These are phyloP conservation scores for Talaromyces borbonicus DNA, from an alignment of 495 filamentous ascomycete genomes.

Conservation along the genomic window DNA sequence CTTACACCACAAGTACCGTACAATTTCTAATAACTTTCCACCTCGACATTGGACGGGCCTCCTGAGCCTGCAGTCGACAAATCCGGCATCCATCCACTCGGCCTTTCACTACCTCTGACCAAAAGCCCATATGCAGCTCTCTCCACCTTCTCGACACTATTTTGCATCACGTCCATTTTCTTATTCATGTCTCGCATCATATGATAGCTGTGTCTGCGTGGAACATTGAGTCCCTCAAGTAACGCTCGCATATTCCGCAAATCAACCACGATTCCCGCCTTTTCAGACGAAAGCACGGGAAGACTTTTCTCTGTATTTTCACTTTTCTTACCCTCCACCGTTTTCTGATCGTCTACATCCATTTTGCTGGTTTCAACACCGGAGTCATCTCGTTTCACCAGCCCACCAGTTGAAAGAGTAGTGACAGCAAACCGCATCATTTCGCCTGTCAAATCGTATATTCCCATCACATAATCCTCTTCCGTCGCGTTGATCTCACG, in stretches of 20 bases:
- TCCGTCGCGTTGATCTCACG: conserved; percentile 52
- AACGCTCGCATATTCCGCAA: conserved; percentile 60
- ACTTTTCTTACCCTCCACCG: conserved; percentile 22
- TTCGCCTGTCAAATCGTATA: conserved; percentile 90
- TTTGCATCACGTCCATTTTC: conserved; percentile 81
- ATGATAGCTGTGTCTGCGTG: conserved; percentile 16
- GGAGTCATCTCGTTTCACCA: conserved; percentile 5
- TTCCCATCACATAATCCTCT: conserved; percentile 81
- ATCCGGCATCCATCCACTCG: conserved; percentile 89
- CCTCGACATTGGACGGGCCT: conserved; percentile 16
- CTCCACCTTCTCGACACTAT: conserved; percentile 91
- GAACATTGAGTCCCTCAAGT: conserved; percentile 60
- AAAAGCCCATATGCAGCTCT: conserved; percentile 74
- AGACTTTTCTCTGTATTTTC: neutral
- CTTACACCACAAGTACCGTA: neutral
- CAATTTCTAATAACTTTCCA: conserved; percentile 29
- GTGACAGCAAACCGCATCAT: conserved; percentile 94
- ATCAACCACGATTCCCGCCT: conserved; percentile 54
- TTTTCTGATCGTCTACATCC: conserved; percentile 9
- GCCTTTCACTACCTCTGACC: conserved; percentile 78
- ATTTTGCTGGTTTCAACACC: conserved; percentile 5
- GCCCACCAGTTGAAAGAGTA: conserved; percentile 29
- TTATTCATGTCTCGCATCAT: conserved; percentile 57
- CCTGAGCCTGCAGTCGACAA: conserved; percentile 30
- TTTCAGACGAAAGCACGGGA: conserved; percentile 14